phyloP scores from a whole-genome alignment of 2,329 filamentous ascomycete genomes.

The Bipolaris bicolor region DNA sequence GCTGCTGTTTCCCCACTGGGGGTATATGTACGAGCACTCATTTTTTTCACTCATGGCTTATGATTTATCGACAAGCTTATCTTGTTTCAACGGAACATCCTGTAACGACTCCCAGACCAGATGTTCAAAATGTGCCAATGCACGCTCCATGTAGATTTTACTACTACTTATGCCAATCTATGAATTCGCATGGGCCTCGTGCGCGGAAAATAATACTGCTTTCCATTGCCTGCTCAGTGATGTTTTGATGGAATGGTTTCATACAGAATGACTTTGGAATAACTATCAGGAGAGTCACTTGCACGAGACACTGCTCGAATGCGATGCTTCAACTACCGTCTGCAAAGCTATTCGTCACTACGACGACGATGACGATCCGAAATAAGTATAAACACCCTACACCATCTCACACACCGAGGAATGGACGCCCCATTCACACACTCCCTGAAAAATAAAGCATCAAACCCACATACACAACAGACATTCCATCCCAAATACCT shows the following conservation, averaged over 20 bases:
- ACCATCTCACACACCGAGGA: no score
- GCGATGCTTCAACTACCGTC: no score
- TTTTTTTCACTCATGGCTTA: not conserved
- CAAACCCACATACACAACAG: no score
- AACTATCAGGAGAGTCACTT: no score
- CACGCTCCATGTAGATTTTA: not conserved
- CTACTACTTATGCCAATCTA: not conserved
- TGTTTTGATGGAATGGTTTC: not conserved
- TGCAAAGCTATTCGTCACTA: no score
- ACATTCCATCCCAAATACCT: no score
- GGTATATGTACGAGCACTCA: not conserved
- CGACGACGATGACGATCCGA: no score
- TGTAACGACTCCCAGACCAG: not conserved
- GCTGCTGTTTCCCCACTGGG: constrained; percentile 22
- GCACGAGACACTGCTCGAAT: no score
- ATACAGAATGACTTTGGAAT: no score
- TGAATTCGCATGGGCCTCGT: not conserved
- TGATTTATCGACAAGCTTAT: not conserved
- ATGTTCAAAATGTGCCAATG: not conserved
- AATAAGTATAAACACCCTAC: no score
- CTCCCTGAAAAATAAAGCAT: no score
- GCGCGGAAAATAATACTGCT: not conserved
- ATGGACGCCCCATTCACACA: no score
- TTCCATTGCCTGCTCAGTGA: not conserved
- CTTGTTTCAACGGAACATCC: not conserved